phyloP scores from a whole-genome alignment of 768 basidiomycete species.

The Kondoa malvinella region DNA sequence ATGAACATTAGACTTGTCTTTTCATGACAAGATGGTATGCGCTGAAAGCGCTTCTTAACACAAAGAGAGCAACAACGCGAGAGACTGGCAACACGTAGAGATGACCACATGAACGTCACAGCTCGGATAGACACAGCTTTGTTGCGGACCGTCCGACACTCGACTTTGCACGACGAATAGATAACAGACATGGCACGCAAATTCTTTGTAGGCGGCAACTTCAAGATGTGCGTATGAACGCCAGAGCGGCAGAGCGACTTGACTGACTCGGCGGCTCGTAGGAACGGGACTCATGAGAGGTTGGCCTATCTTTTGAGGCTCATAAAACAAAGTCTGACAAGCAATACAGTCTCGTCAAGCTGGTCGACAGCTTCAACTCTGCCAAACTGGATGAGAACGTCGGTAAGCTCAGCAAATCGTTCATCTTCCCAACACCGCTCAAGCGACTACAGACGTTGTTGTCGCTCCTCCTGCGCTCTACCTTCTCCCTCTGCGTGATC shows the following conservation, averaged over 20 bases:
- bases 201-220: slow-evolving; percentile 67
- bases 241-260: not conserved
- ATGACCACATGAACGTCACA: too few species aligned
- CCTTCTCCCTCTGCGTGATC: slow-evolving; percentile 49
- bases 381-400: slow-evolving; percentile 59
- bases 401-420: slow-evolving; percentile 38
- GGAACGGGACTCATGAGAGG: slow-evolving; percentile 3
- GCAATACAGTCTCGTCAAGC: slow-evolving; percentile 59
- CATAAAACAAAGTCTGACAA: slow-evolving; percentile 69
- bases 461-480: slow-evolving; percentile 82
- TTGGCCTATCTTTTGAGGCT: not conserved
- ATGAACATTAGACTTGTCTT: too few species aligned
- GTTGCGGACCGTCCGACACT: too few species aligned
- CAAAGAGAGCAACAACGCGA: too few species aligned
- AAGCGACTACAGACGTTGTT: slow-evolving; percentile 54
- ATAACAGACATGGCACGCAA: slow-evolving; percentile 39
- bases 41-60: too few species aligned
- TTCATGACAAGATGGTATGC: too few species aligned
- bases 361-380: slow-evolving; percentile 56
- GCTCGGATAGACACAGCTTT: too few species aligned
- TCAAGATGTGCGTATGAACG: not conserved
- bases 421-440: not conserved
- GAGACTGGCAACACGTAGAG: too few species aligned
- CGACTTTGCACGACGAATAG: not conserved
- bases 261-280: not conserved